These are phyloP conservation scores for Deinandra increscens DNA, from an alignment of 129 eudicot genomes.

Conservation along the genomic window DNA sequence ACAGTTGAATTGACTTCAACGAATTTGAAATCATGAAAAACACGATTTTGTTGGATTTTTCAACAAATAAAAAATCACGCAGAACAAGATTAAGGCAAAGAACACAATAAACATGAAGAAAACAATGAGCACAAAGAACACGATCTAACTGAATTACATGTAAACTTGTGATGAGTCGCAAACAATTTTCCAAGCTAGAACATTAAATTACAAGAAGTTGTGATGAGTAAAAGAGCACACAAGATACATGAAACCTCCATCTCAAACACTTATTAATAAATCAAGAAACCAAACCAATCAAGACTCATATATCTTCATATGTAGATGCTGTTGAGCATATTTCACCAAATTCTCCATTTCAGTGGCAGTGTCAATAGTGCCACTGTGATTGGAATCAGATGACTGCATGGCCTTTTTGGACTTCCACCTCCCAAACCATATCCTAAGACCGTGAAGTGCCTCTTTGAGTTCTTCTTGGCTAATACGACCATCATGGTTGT, in stretches of 20 bases:
- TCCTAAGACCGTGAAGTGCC: slow-evolving; percentile 46
- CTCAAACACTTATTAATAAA: background rate
- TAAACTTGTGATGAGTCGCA: no score
- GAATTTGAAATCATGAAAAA: no score
- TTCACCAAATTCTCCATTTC: slow-evolving; percentile 50
- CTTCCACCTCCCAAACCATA: slow-evolving; percentile 63
- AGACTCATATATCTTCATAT: slow-evolving; percentile 46
- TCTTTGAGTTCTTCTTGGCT: slow-evolving; percentile 49
- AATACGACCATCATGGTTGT: slow-evolving; percentile 54
- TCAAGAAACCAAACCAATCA: slow-evolving; percentile 17
- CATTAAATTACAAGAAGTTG: no score
- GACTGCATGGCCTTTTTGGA: slow-evolving; percentile 43
- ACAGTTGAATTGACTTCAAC: no score
- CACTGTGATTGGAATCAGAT: slow-evolving; percentile 44
- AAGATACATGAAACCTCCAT: background rate
- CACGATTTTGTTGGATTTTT: no score
- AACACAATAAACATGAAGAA: no score
- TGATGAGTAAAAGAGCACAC: background rate
- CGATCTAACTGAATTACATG: no score
- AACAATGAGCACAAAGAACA: no score
- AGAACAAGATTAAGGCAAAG: no score
- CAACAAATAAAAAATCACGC: no score
- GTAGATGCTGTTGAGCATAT: slow-evolving; percentile 49
- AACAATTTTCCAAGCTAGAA: no score
- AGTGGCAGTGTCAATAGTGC: slow-evolving; percentile 36